A percentile compares a stretch with the other conserved stretches of the same genome.
Evolutionary conservation across 768 basidiomycete species (phyloP).

Genomic region (Podaxis sp.): DNA sequence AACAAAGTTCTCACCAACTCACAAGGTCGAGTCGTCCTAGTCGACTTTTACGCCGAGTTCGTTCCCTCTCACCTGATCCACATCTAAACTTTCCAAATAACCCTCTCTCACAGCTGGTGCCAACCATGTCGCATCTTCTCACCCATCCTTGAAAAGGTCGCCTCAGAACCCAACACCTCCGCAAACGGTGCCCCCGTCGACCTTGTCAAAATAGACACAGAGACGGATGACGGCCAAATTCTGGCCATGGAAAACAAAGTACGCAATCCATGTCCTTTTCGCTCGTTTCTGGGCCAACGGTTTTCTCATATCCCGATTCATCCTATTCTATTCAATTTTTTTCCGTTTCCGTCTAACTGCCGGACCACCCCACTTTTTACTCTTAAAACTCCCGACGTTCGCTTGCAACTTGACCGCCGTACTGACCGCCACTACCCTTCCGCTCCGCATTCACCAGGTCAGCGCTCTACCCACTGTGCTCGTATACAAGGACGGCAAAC

Average conservation of each 20-base stretch:
- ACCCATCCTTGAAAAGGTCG: constrained; percentile 62
- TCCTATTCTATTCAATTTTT: background rate
- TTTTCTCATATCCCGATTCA: constrained; percentile 2
- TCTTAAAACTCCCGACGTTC: background rate
- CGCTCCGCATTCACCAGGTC: constrained; percentile 37
- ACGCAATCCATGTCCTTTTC: background rate
- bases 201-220: constrained; percentile 67
- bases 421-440: too few species aligned
- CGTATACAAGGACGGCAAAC: constrained; percentile 65
- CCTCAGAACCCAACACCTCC: constrained; percentile 38
- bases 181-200: constrained; percentile 58
- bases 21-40: constrained; percentile 54
- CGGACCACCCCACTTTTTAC: background rate
- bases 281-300: background rate
- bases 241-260: constrained; percentile 54
- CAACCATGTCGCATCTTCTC: constrained; percentile 70
- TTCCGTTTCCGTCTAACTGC: background rate
- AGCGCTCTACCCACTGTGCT: constrained; percentile 76
- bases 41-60: constrained; percentile 82
- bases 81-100: background rate
- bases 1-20: constrained; percentile 27
- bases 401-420: background rate
- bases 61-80: constrained; percentile 3
- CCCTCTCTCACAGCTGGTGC: constrained; percentile 57
- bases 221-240: constrained; percentile 45